Evolutionary conservation across 2,329 filamentous ascomycete genomes (phyloP).

Genomic region (Fusarium pseudoanthophilum): DNA sequence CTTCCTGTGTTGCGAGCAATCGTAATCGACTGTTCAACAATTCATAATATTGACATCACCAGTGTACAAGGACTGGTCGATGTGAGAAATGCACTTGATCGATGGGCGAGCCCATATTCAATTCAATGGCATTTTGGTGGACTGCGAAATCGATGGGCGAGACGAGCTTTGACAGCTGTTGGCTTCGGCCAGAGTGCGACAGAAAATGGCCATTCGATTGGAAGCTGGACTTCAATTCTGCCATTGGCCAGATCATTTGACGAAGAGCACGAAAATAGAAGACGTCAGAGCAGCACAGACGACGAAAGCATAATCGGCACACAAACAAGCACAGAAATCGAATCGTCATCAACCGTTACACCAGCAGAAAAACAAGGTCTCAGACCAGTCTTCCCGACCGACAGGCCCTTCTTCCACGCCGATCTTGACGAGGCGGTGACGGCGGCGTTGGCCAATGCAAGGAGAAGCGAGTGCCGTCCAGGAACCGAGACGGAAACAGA

Average conservation of each 20-base stretch:
- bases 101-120: slow-evolving; percentile 59
- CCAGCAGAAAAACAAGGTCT: neutral
- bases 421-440: slow-evolving; percentile 58
- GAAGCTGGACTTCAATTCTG: slow-evolving; percentile 49
- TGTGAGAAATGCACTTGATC: slow-evolving; percentile 63
- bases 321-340: slow-evolving; percentile 7
- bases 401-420: slow-evolving; percentile 61
- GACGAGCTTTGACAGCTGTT: slow-evolving; percentile 64
- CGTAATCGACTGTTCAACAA: slow-evolving; percentile 67
- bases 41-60: slow-evolving; percentile 68
- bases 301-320: slow-evolving; percentile 2
- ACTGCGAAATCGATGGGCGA: slow-evolving; percentile 66
- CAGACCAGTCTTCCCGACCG: slow-evolving; percentile 52
- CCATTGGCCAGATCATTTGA: slow-evolving; percentile 45
- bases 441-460: slow-evolving; percentile 35
- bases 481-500: neutral
- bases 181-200: slow-evolving; percentile 63
- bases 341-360: neutral
- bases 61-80: slow-evolving; percentile 67
- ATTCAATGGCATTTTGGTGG: slow-evolving; percentile 67
- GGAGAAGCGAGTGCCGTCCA: slow-evolving; percentile 14
- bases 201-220: slow-evolving; percentile 42
- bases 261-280: neutral
- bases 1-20: slow-evolving; percentile 63
- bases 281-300: neutral